Percentiles rank a stretch among this genome's conserved stretches.
phyloP scores from a whole-genome alignment of 2,329 filamentous ascomycete genomes.

The Aspergillus sojae region DNA sequence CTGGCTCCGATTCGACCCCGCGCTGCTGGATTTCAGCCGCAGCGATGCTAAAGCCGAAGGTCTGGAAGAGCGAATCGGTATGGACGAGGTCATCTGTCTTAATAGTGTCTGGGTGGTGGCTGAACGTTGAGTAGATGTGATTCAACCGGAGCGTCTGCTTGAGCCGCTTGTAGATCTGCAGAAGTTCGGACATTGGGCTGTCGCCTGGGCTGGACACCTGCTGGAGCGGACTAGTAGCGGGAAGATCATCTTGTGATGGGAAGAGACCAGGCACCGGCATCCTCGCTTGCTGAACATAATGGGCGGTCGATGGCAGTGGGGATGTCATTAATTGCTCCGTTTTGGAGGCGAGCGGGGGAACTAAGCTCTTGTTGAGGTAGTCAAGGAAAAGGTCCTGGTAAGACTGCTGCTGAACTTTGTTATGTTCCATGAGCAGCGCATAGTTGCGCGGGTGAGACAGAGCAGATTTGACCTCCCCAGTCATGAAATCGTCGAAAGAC shows the following conservation, averaged over 20 bases:
- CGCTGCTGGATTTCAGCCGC: conserved; percentile 90
- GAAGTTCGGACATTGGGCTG: conserved; percentile 50
- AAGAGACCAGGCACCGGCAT: conserved; percentile 44
- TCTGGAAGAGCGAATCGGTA: conserved; percentile 46
- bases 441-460: conserved; percentile 54
- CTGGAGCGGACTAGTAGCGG: conserved; percentile 35
- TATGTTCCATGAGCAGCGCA: conserved; percentile 42
- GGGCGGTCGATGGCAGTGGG: conserved; percentile 30
- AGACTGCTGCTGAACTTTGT: conserved; percentile 34
- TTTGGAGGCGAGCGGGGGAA: conserved; percentile 51
- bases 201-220: conserved; percentile 32
- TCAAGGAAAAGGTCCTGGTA: conserved; percentile 55
- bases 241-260: conserved; percentile 37
- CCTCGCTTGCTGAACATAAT: conserved; percentile 32
- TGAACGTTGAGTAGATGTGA: conserved; percentile 50
- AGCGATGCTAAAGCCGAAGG: conserved; percentile 81
- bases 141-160: conserved; percentile 59
- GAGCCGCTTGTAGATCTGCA: conserved; percentile 59
- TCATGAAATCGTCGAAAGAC: conserved; percentile 71
- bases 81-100: conserved; percentile 52
- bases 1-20: conserved; percentile 73
- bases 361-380: conserved; percentile 55
- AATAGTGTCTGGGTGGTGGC: conserved; percentile 44
- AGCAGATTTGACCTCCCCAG: conserved; percentile 56
- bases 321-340: conserved; percentile 37